These are phyloP conservation scores for Clarireedia monteithiana DNA, from an alignment of 2,329 filamentous ascomycete genomes.

Conservation along the genomic window DNA sequence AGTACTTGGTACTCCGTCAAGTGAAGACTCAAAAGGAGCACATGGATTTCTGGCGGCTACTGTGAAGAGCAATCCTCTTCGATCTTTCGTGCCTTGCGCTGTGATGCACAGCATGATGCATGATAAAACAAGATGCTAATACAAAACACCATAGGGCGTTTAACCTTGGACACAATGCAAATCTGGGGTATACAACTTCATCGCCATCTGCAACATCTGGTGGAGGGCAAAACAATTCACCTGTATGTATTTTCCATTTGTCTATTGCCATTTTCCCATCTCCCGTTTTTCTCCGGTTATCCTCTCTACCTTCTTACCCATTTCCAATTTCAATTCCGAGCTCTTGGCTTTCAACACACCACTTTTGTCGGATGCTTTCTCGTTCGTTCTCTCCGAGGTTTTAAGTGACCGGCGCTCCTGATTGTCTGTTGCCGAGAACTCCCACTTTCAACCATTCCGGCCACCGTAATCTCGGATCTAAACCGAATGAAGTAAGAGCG, in stretches of 20 bases:
- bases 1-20: background rate
- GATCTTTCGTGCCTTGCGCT: constrained; percentile 1
- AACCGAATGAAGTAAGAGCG: background rate
- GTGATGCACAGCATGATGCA: constrained; percentile 5
- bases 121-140: constrained; percentile 15
- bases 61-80: background rate
- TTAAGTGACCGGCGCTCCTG: background rate
- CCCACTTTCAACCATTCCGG: background rate
- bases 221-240: constrained; percentile 52
- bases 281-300: background rate
- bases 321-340: background rate
- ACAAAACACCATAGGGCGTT: constrained; percentile 21
- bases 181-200: constrained; percentile 51
- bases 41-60: background rate
- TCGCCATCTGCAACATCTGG: constrained; percentile 50
- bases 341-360: background rate
- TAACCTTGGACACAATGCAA: constrained; percentile 21
- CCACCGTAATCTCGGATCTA: background rate
- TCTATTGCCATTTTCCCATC: background rate
- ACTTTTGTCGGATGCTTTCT: constrained; percentile 2
- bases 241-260: constrained; percentile 37
- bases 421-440: background rate
- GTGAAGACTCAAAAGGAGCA: background rate
- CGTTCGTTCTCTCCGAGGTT: background rate
- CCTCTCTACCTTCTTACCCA: background rate